These are phyloP conservation scores for Akanthomyces lecanii DNA, from an alignment of 2,329 filamentous ascomycete genomes.

Conservation along the genomic window DNA sequence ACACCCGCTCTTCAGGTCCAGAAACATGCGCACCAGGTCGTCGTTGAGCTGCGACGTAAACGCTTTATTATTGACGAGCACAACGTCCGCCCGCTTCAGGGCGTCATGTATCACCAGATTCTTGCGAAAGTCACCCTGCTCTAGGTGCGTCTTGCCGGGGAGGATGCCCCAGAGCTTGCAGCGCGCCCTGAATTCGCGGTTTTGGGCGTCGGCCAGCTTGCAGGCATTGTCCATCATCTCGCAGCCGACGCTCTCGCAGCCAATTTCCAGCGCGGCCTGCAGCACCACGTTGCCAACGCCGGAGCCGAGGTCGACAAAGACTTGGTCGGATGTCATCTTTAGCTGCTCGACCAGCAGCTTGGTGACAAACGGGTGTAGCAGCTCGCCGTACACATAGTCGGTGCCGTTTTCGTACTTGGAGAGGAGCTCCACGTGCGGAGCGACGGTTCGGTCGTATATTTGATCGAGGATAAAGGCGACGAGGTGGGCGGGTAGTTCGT, in stretches of 20 bases:
- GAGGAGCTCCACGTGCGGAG: constrained; percentile 78
- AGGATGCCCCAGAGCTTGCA: constrained; percentile 85
- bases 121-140: constrained; percentile 79
- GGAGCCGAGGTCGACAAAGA: constrained; percentile 92
- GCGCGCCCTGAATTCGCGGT: constrained; percentile 77
- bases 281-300: constrained; percentile 94
- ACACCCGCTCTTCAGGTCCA: constrained; percentile 87
- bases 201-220: constrained; percentile 74
- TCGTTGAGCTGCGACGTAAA: constrained; percentile 87
- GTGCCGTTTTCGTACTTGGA: constrained; percentile 84
- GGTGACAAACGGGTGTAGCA: constrained; percentile 78
- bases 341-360: constrained; percentile 74
- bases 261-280: constrained; percentile 87
- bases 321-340: constrained; percentile 72
- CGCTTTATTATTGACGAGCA: constrained; percentile 96
- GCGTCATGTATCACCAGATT: constrained; percentile 65
- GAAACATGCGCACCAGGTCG: constrained; percentile 78
- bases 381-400: constrained; percentile 92
- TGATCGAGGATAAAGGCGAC: constrained; percentile 80
- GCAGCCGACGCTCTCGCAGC: constrained; percentile 92
- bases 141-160: constrained; percentile 73
- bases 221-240: constrained; percentile 94
- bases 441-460: constrained; percentile 88
- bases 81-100: constrained; percentile 83
- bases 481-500: constrained; percentile 65